phyloP scores from a whole-genome alignment of 2,329 filamentous ascomycete species.

The Exophiala dermatitidis region DNA sequence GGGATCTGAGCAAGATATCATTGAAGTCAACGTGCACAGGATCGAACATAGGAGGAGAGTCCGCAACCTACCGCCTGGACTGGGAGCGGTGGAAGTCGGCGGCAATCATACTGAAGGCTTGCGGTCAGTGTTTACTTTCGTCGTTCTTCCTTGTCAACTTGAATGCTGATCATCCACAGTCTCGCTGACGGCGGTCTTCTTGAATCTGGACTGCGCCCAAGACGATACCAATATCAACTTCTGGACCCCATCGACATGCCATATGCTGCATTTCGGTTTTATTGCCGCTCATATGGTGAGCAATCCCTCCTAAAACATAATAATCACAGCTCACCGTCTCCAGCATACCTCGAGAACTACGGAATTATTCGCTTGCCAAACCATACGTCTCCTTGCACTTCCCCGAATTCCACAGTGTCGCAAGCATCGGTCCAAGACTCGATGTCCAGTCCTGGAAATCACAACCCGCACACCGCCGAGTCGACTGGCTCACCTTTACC shows the following conservation, averaged over 20 bases:
- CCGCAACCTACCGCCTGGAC: conserved; percentile 7
- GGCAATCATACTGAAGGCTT: conserved; percentile 9
- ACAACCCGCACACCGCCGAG: neutral
- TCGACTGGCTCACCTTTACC: neutral
- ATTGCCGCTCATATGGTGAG: conserved; percentile 19
- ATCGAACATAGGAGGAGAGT: conserved; percentile 21
- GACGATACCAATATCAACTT: conserved; percentile 42
- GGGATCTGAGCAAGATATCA: conserved; percentile 14
- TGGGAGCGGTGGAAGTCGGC: conserved; percentile 3
- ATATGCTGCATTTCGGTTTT: conserved; percentile 39
- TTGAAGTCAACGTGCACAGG: conserved; percentile 24
- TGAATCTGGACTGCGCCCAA: conserved; percentile 17
- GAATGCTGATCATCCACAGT: conserved; percentile 8
- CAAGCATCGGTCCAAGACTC: conserved; percentile 3
- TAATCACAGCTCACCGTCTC: neutral
- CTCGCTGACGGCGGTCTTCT: conserved; percentile 22
- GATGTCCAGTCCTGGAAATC: neutral
- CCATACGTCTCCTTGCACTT: conserved; percentile 1
- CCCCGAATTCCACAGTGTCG: conserved; percentile 5
- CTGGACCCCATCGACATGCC: conserved; percentile 44
- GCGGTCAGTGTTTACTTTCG: conserved; percentile 7
- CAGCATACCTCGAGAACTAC: conserved; percentile 10
- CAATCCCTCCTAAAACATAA: neutral
- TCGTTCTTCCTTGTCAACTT: neutral
- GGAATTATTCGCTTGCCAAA: neutral